A percentile compares a stretch with the other conserved stretches of the same genome.
phyloP scores from a whole-genome alignment of 495 filamentous ascomycete genomes.

The Neurospora sp. region DNA sequence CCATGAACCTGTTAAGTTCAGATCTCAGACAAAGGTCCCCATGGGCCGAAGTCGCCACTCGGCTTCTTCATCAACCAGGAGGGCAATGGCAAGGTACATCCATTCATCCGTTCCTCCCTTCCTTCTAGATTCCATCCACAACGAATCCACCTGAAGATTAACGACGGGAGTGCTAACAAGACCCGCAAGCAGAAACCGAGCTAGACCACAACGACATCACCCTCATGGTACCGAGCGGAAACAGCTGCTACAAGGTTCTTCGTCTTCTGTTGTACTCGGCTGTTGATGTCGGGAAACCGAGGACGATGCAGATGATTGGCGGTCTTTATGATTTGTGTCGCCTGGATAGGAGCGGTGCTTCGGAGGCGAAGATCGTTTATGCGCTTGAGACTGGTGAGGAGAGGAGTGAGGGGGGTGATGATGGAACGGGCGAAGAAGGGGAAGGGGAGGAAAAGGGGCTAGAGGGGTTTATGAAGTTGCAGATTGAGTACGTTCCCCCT shows the following conservation, averaged over 20 bases:
- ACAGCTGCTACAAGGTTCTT: neutral
- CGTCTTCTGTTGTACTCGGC: neutral
- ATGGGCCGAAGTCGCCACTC: neutral
- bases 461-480: neutral
- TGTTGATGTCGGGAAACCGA: neutral
- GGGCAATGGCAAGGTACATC: neutral
- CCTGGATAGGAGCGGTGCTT: neutral
- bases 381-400: neutral
- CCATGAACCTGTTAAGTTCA: neutral
- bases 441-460: neutral
- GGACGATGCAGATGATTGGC: neutral
- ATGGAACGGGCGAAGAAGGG: neutral
- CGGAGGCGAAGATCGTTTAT: neutral
- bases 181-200: neutral
- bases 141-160: no score
- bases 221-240: neutral
- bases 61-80: neutral
- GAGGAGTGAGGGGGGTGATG: neutral
- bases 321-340: neutral
- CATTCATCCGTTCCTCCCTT: neutral
- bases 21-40: neutral
- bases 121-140: neutral
- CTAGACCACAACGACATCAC: neutral
- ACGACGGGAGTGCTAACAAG: neutral
- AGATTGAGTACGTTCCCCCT: neutral